Percentiles rank a stretch among this genome's conserved stretches.
Evolutionary conservation across 225 moss, liverwort and hornwort genomes (phyloP).

Genomic region (Polytrichum commune): DNA sequence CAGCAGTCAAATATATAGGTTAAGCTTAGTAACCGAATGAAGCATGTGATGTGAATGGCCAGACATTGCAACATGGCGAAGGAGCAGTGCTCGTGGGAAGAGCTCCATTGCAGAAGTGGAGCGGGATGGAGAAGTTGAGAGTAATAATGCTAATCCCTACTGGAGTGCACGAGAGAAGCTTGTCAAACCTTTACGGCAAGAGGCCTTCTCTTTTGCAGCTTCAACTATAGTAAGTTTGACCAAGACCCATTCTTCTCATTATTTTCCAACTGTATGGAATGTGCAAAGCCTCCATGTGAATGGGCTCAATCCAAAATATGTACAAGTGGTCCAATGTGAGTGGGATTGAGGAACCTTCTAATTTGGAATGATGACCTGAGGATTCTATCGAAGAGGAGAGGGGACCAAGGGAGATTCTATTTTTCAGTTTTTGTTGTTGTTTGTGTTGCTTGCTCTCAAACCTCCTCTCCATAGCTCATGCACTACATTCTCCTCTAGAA

Average conservation of each 20-base stretch:
- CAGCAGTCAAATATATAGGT: too few species aligned
- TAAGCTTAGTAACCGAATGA: too few species aligned
- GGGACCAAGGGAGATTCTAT: too few species aligned
- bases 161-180: constrained; percentile 12
- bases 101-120: neutral
- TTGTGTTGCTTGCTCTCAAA: too few species aligned
- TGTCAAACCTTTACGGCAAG: constrained; percentile 5
- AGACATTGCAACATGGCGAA: constrained; percentile 9
- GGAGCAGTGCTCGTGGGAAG: neutral
- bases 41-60: neutral
- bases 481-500: neutral
- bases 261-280: neutral
- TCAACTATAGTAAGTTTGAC: neutral
- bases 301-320: too few species aligned
- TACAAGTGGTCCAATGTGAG: too few species aligned
- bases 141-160: neutral
- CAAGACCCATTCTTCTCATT: neutral
- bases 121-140: neutral
- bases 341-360: too few species aligned
- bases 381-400: too few species aligned
- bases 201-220: constrained; percentile 11
- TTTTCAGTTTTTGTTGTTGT: too few species aligned
- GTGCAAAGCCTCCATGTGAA: too few species aligned
- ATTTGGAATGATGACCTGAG: too few species aligned
- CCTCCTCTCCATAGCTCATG: too few species aligned